Evolutionary conservation across 805 yeast species (phyloP).

Genomic region (Schwanniomyces polymorphus): DNA sequence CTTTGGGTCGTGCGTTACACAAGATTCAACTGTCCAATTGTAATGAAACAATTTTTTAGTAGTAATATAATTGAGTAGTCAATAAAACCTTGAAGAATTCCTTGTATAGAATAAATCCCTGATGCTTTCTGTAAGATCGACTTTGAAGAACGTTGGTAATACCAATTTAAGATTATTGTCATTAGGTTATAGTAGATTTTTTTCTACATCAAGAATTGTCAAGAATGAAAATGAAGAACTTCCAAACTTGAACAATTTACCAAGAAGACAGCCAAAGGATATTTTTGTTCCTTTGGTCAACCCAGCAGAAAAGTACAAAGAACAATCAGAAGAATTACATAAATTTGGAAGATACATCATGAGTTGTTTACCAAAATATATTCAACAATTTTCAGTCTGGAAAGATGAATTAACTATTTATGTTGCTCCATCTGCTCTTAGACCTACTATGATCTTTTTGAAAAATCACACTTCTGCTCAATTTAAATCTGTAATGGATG

Average conservation of each 20-base stretch:
- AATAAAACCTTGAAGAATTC: not conserved
- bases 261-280: constrained; percentile 35
- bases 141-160: constrained; percentile 3
- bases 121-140: constrained; percentile 5
- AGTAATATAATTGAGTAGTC: not conserved
- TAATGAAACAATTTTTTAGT: constrained; percentile 8
- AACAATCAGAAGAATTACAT: constrained; percentile 69
- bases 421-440: constrained; percentile 72
- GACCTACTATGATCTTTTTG: constrained; percentile 70
- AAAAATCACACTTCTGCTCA: constrained; percentile 80
- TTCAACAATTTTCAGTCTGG: constrained; percentile 87
- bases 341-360: constrained; percentile 78
- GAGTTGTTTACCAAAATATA: constrained; percentile 75
- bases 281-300: constrained; percentile 56
- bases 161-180: constrained; percentile 1
- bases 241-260: constrained; percentile 33
- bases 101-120: not conserved
- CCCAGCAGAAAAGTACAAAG: constrained; percentile 75
- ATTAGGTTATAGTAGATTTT: constrained; percentile 1
- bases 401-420: constrained; percentile 80
- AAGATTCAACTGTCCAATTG: constrained; percentile 10
- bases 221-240: constrained; percentile 22
- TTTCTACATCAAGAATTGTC: not conserved
- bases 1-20: not conserved
- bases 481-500: constrained; percentile 74